Evolutionary conservation across 2,329 filamentous ascomycete species (phyloP).

Genomic region (Thelonectria discophora): DNA sequence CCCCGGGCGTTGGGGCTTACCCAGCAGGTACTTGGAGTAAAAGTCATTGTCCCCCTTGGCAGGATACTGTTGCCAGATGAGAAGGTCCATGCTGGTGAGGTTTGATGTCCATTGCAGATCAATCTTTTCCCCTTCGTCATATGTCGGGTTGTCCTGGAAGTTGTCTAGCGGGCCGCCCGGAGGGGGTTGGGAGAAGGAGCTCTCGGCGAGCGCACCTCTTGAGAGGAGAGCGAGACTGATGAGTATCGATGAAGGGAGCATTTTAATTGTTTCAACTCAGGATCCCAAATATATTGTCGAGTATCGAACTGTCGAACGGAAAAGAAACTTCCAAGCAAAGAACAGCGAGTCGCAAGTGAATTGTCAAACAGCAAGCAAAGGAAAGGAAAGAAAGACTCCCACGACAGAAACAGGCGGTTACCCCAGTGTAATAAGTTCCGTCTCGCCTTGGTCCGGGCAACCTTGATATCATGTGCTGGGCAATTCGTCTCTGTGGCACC

Average conservation of each 20-base stretch:
- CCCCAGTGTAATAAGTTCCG: background rate
- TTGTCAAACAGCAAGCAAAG: background rate
- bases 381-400: background rate
- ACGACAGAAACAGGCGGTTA: background rate
- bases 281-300: background rate
- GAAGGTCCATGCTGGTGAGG: conserved; percentile 29
- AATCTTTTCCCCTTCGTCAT: conserved; percentile 34
- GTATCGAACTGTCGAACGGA: background rate
- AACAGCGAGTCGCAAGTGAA: background rate
- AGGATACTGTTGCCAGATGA: conserved; percentile 39
- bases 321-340: background rate
- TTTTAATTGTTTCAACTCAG: background rate
- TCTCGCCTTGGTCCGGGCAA: background rate
- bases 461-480: background rate
- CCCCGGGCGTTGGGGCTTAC: background rate
- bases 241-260: background rate
- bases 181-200: conserved; percentile 8
- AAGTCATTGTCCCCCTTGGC: conserved; percentile 11
- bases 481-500: background rate
- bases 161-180: conserved; percentile 1
- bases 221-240: background rate
- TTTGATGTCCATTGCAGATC: conserved; percentile 38
- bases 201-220: background rate
- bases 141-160: conserved; percentile 39
- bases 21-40: conserved; percentile 2